Conservation (phyloP, 2,329 filamentous ascomycete species). For the Lanzia echinophila region DNA sequence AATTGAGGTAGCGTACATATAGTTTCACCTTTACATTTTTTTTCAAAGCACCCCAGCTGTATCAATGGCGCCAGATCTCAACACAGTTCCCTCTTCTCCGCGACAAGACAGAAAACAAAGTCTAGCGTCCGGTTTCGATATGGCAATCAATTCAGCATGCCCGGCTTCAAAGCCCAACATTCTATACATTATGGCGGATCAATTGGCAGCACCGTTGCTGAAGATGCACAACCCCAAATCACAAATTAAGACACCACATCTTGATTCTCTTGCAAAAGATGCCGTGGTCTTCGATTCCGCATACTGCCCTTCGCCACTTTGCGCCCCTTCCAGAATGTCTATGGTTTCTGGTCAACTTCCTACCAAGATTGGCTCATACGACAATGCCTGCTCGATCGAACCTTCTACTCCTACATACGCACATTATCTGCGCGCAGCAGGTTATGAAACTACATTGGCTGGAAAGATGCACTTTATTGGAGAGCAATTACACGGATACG, state of each 20-base stretch:
- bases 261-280: slow-evolving; percentile 72
- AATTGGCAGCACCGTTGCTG: slow-evolving; percentile 82
- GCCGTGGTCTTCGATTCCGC: slow-evolving; percentile 90
- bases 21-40: not conserved
- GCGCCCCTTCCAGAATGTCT: slow-evolving; percentile 86
- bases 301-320: slow-evolving; percentile 90
- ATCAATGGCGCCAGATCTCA: slow-evolving; percentile 65
- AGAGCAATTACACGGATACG: slow-evolving; percentile 90
- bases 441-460: slow-evolving; percentile 84
- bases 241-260: slow-evolving; percentile 85
- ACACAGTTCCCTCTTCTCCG: slow-evolving; percentile 58
- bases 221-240: slow-evolving; percentile 88
- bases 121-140: slow-evolving; percentile 22
- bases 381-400: slow-evolving; percentile 80
- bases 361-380: slow-evolving; percentile 85
- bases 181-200: slow-evolving; percentile 94
- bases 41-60: not conserved
- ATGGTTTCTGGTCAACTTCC: slow-evolving; percentile 90
- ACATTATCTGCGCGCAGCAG: slow-evolving; percentile 77
- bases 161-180: slow-evolving; percentile 57
- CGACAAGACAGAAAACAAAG: slow-evolving; percentile 21
- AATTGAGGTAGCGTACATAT: not conserved
- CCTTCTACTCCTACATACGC: slow-evolving; percentile 87
- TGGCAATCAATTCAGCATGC: slow-evolving; percentile 12
- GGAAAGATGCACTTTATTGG: slow-evolving; percentile 98